Base-by-base conservation (phyloP, 495 filamentous ascomycete genomes). In the Aspergillus sclerotiicarbonarius region DNA sequence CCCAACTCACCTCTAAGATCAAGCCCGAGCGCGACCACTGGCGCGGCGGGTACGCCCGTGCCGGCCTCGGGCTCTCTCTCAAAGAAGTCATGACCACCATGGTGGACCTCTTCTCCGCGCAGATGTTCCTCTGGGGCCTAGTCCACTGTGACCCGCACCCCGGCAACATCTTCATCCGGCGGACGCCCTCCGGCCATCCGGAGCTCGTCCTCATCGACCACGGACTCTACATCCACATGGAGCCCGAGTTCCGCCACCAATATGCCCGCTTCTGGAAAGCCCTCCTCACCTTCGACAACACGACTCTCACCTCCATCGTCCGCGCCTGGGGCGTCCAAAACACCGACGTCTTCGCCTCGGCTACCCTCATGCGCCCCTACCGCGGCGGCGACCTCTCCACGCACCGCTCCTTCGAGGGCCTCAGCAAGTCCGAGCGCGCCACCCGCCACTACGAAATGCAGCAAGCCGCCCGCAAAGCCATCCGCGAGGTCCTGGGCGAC, bases 131-230 rank as follows among this genome's bases (percentile, higher is more conserved):
- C 58, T 97, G 90, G 86, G 93, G 93, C 19, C 82, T 85, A 43
- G 89, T 98, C 0, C 93, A 98, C 74, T 96, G 92, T 71, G 93
- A 98, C 69, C 93, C 93, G 3, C 93, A 98, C 65, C 94, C 94
- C 0, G 93, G 93, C 0, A 98, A 98, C 71, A 95, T 98, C 66
- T 95, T 98, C 74, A 88, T 97, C 66, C 84, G 93, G 1, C 89
- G 94, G 0, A 77, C 90, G 18, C 90, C 92, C 3, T 84, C 77
- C 31, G 93, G 93, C 31, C 82, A 87, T 39, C 80, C 94, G 0
- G 91, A 98, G 70, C 79, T 98, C 16, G 92, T 97, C 1, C 86
- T 98, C 9, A 96, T 98, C 64, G 93, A 98, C 72, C 93, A 98
- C 69, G 93, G 93, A 0, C 82, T 98, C 30, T 98, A 98, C 72